Base-by-base conservation (phyloP, 495 filamentous ascomycete genomes). In the Penicillium pulvis region DNA sequence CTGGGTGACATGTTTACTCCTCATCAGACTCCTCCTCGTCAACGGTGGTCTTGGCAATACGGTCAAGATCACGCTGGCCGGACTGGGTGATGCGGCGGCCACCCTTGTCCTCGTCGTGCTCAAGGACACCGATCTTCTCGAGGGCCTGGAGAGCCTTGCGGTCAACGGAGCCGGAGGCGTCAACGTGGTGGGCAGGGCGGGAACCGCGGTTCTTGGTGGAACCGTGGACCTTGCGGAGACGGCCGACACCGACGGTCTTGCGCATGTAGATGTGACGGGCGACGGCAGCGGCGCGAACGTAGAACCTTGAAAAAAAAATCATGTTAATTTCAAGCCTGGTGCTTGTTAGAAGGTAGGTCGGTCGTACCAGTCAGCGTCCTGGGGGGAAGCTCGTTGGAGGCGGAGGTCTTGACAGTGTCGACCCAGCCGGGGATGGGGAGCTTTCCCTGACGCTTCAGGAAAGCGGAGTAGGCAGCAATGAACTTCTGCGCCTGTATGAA, bases 371-470 rank as follows among this genome's bases (percentile, higher is more conserved):
- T 97, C 93, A 70, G 90, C 88, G 72, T 89, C 90, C 86, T 96
- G 93, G 70, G 93, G 68, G 93, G 93, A 64, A 98, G 90, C 83
- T 98, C 93, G 80, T 96, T 96, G 75, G 88, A 88, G 75, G 87
- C 83, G 58, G 91, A 93, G 66, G 93, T 97, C 87, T 98, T 98
- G 83, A 98, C 93, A 73, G 93, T 96, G 74, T 98, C 93, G 77
- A 96, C 92, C 93, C 93, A 98, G 80, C 92, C 92, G 72, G 93
- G 93, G 70, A 97, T 95, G 71, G 90, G 92, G 65, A 98, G 91
- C 84, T 97, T 97, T 75, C 93, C 93, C 84, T 97, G 93, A 72
- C 93, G 87, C 88, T 98, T 98, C 85, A 98, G 79, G 86, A 98
- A 98, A 77, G 87, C 91, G 68, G 92, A 88, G 79, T 98, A 98